Base-by-base conservation (phyloP, 2,329 filamentous ascomycete genomes). In the Teratosphaeriaceae sp. region DNA sequence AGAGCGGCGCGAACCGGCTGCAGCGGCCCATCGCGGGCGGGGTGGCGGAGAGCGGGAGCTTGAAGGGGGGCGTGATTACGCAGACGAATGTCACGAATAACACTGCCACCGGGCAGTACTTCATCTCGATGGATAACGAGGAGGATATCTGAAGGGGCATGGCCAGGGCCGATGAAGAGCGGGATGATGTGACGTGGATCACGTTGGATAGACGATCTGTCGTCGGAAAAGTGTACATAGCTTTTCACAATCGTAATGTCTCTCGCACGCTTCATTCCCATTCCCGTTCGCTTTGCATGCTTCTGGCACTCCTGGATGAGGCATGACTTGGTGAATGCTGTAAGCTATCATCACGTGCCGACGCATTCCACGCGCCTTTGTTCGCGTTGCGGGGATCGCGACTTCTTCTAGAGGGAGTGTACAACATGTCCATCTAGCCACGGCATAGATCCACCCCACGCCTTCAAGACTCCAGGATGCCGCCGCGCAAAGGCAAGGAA, bases 1-100 rank as follows among this genome's bases (percentile, higher is more conserved):
- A 73, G 47, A 71, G 63, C 20, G 80, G 79, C 0, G 79, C 71
- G 44, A 85, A 85, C 52, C 72, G 66, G 47, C 57, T 85, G 36
- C 58, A 69, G 47, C 58, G 75, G 13, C 69, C 72, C 7, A 68
- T 74, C 21, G 71, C 62, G 3, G 67, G 68, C 15, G 73, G 71
- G 2, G 51, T 69, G 1, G 74, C 74, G 0, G 74, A 80, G 62
- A 74, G 72, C 39, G 80, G 80, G 1, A 74, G 69, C 23, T 55
- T 83, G 49, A 76, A 74, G 55, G 66, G 63, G n/a, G 70, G 70
- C 7, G 55, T 59, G 46, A 54, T 65, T n/a, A 42, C n/a, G 42
- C 53, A 62, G 51, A 63, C 57, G 8, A 65, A 65, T 38, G 43
- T 59, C 18, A 65, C 62, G 7, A 59, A 64, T 24, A 56, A 63